These are phyloP conservation scores for Starmerella vitae DNA, from an alignment of 805 yeast genomes.

Conservation along the genomic window DNA sequence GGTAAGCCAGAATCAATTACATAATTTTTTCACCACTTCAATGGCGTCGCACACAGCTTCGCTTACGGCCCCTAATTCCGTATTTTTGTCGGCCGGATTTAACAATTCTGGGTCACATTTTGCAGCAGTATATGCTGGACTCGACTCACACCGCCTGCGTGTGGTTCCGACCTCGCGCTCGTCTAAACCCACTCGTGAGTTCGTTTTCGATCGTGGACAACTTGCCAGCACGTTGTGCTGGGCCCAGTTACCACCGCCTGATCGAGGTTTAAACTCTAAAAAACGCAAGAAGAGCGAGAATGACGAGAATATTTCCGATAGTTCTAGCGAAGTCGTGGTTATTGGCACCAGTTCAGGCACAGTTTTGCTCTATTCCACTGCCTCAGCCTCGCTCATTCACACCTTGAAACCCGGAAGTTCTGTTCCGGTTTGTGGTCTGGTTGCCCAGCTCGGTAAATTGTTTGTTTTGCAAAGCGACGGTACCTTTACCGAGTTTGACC, in stretches of 20 bases:
- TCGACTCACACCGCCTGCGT: conserved; percentile 57
- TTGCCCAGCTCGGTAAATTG: conserved; percentile 2
- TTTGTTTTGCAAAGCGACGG: conserved; percentile 15
- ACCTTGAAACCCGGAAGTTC: conserved; percentile 21
- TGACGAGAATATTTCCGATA: not conserved
- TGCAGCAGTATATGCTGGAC: conserved; percentile 52
- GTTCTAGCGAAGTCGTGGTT: conserved; percentile 31
- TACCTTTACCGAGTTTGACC: conserved; percentile 48
- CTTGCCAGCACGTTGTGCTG: conserved; percentile 41
- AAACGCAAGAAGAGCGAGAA: conserved; percentile 20
- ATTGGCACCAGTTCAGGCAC: conserved; percentile 56
- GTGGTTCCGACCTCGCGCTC: conserved; percentile 32
- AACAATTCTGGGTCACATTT: conserved; percentile 50
- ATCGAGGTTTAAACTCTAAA: conserved; percentile 7
- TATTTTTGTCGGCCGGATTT: conserved; percentile 29
- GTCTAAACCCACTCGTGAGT: conserved; percentile 32
- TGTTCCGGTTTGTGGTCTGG: conserved; percentile 3
- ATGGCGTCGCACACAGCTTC: not conserved
- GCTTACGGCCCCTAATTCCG: conserved; percentile 4
- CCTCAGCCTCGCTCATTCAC: conserved; percentile 41
- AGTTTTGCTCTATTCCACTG: conserved; percentile 53
- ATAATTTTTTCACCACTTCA: conserved; percentile 1
- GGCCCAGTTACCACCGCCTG: conserved; percentile 23
- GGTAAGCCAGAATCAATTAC: not conserved
- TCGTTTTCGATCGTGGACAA: conserved; percentile 40